These are phyloP conservation scores for Calendula officinalis DNA, from an alignment of 129 eudicot species.

Conservation along the genomic window DNA sequence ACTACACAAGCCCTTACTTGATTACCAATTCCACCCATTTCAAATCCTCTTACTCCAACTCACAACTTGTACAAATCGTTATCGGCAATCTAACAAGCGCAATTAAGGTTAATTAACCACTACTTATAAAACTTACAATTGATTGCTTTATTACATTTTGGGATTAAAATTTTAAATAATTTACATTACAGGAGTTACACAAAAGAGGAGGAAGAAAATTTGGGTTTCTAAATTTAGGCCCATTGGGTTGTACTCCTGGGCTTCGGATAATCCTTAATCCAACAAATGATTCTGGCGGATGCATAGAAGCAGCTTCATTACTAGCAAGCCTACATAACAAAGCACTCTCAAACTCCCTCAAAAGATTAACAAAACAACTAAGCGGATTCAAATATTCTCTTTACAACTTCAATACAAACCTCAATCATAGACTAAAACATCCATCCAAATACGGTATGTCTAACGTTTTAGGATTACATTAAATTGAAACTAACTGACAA, in stretches of 20 bases:
- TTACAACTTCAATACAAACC: constrained; percentile 43
- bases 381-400: constrained; percentile 52
- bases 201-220: constrained; percentile 64
- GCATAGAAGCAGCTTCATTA: constrained; percentile 43
- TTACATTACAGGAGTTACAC: constrained; percentile 46
- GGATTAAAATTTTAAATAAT: neutral
- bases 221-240: constrained; percentile 58
- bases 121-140: no score
- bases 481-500: neutral
- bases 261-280: constrained; percentile 42
- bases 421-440: constrained; percentile 36
- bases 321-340: constrained; percentile 50
- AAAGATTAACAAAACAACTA: constrained; percentile 35
- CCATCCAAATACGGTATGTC: constrained; percentile 61
- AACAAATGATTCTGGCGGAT: constrained; percentile 31
- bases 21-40: constrained; percentile 30
- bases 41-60: constrained; percentile 21
- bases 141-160: neutral
- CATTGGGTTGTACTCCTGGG: constrained; percentile 65
- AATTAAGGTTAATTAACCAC: constrained; percentile 24
- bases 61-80: constrained; percentile 34
- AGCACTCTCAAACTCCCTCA: constrained; percentile 38
- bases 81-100: constrained; percentile 47
- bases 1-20: constrained; percentile 39
- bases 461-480: neutral